Conservation (phyloP, 768 basidiomycete genomes). For the Tulasnella sp. region DNA sequence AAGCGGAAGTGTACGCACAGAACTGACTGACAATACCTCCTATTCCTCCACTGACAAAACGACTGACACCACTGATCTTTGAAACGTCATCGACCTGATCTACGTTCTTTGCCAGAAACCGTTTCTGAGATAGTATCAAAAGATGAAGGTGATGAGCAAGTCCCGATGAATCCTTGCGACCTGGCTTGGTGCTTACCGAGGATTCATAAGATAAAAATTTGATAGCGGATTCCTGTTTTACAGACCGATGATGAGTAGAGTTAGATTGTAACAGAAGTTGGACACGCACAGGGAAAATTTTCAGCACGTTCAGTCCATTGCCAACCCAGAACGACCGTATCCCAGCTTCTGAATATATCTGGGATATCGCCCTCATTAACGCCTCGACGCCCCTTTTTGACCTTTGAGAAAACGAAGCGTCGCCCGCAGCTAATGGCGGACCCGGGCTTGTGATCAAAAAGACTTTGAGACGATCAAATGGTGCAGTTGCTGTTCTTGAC, state of each 20-base stretch:
- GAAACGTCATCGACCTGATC: conserved; percentile 85
- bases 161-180: background rate
- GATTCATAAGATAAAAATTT: conserved; percentile 96
- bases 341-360: conserved; percentile 87
- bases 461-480: conserved; percentile 94
- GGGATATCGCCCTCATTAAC: conserved; percentile 65
- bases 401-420: conserved; percentile 27
- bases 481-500: conserved; percentile 93
- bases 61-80: conserved; percentile 84
- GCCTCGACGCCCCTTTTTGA: conserved; percentile 52
- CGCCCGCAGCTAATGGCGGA: conserved; percentile 40
- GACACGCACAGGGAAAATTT: conserved; percentile 72
- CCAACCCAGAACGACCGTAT: conserved; percentile 97
- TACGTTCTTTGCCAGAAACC: conserved; percentile 84
- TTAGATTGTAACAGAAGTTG: background rate
- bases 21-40: conserved; percentile 94
- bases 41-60: conserved; percentile 92
- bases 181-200: conserved; percentile 54
- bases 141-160: background rate
- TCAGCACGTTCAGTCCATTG: conserved; percentile 81
- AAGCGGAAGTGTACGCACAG: conserved; percentile 47
- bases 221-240: conserved; percentile 80
- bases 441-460: conserved; percentile 88
- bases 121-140: conserved; percentile 60
- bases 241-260: background rate